Evolutionary conservation across 257 asterid genomes (phyloP), one percentile per base, ranked within the genome.

Genomic region (Przewalskia tangutica): DNA sequence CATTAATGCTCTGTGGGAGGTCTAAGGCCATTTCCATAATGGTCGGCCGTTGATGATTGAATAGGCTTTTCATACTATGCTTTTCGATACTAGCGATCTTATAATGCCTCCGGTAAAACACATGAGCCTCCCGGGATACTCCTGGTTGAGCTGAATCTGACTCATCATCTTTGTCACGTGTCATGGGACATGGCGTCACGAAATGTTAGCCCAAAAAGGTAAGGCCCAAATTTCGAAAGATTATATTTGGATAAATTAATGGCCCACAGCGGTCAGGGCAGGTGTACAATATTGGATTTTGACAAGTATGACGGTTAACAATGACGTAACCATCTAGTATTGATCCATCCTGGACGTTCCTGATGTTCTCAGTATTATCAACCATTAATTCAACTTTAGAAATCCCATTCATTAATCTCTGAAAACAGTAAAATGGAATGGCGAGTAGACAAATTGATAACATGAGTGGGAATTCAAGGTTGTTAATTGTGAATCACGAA

Each of bases 401-500:
- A 7, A 8, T 59, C 6, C 18, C 6, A 70, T 16, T 66, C 0
- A 16, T 17, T 17, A 16, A 7, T 38, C 16, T 67, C 8, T 16
- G 16, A 38, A 66, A 58, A 18, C 7, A 44, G 20, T 17, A 12
- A 48, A 48, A 5, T 48, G 79, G 51, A 51, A 87, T 86, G 91
- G 88, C 46, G 14, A 80, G 34, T 34, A 2, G 5, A 12, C 12
- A 64, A 12, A 64, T 12, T 64, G 18, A 63, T 27, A 7, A 63
- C 46, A 11, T n/a, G 80, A 59, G 68, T 8, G 88, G 65, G 75
- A 71, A 81, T 84, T 84, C 55, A 67, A 84, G 90, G 77, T 95
- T 89, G 85, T 81, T 92, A 78, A 91, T 92, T 48, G 89, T 95
- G 80, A 89, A 88, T 36, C 90, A 90, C 42, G 87, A 91, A 71